These are phyloP conservation scores for Yamadazyma spencermartinsiae DNA, from an alignment of 1,139 yeast genomes.

Conservation along the genomic window DNA sequence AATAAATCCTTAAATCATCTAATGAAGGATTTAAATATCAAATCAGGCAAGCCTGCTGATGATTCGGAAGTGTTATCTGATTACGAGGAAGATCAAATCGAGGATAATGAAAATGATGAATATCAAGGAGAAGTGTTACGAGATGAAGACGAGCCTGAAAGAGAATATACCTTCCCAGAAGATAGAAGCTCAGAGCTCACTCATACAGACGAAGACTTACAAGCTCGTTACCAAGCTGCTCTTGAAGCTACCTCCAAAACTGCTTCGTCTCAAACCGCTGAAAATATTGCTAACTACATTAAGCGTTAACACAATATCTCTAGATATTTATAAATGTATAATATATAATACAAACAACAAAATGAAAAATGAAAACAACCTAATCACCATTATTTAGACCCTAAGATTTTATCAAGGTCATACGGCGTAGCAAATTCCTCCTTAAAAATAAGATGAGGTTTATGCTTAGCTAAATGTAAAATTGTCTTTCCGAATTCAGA, in stretches of 20 bases:
- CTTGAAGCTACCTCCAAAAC: slow-evolving; percentile 62
- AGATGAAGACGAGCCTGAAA: slow-evolving; percentile 63
- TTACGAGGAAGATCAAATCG: slow-evolving; percentile 49
- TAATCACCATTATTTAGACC: neutral
- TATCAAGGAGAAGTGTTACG: slow-evolving; percentile 61
- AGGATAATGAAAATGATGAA: slow-evolving; percentile 41
- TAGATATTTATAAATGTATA: slow-evolving; percentile 11
- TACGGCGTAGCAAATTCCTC: slow-evolving; percentile 34
- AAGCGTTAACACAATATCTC: no score
- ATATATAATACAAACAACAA: neutral
- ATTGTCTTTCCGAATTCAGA: slow-evolving; percentile 88
- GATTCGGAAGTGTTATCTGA: slow-evolving; percentile 74
- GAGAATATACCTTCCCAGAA: slow-evolving; percentile 78
- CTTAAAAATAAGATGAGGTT: slow-evolving; percentile 71
- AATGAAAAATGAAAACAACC: neutral
- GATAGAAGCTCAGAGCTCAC: slow-evolving; percentile 65
- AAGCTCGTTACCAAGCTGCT: slow-evolving; percentile 71
- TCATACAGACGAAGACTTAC: slow-evolving; percentile 52
- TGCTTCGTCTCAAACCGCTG: slow-evolving; percentile 67
- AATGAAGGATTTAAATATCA: slow-evolving; percentile 81
- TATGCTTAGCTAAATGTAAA: slow-evolving; percentile 67
- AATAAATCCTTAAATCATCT: slow-evolving; percentile 68
- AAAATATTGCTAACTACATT: slow-evolving; percentile 67
- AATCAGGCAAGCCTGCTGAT: slow-evolving; percentile 27
- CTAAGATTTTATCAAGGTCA: slow-evolving; percentile 26